A percentile compares a stretch with the other conserved stretches of the same genome.
Evolutionary conservation across 1,284 basidiomycete genomes (phyloP).

Genomic region (Mixia osmundae): DNA sequence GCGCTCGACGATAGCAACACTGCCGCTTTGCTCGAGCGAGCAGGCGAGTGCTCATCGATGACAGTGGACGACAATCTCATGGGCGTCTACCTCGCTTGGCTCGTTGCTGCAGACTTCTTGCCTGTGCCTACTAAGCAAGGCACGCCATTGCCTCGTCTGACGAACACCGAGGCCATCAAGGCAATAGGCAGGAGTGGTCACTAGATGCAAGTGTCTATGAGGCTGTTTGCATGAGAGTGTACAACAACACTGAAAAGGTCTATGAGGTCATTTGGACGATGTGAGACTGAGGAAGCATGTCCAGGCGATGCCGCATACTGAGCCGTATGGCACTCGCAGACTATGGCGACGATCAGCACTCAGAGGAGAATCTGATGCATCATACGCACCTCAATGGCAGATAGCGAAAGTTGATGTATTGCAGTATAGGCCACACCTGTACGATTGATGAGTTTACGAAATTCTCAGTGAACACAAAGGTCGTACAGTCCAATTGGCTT

Average conservation of each 20-base stretch:
- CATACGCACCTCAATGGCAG: no score
- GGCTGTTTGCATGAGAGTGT: no score
- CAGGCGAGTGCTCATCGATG: slow-evolving; percentile 25
- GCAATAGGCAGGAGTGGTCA: slow-evolving; percentile 18
- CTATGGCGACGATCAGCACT: no score
- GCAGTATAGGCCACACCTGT: slow-evolving; percentile 2
- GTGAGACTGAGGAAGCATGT: no score
- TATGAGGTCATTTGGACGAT: no score
- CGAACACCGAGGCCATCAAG: slow-evolving; percentile 12
- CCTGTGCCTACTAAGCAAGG: slow-evolving; percentile 5
- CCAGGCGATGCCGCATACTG: no score
- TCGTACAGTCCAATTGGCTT: slow-evolving; percentile 1
- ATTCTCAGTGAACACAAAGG: not conserved
- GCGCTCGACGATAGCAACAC: slow-evolving; percentile 78
- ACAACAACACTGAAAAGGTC: no score
- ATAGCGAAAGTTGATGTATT: slow-evolving; percentile 2
- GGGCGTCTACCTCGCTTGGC: slow-evolving; percentile 83
- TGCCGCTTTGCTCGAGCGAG: slow-evolving; percentile 34
- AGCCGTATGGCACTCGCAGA: no score
- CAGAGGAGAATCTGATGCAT: no score
- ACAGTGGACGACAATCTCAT: slow-evolving; percentile 57
- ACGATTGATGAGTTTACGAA: not conserved
- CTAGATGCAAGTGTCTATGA: no score
- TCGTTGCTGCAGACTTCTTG: slow-evolving; percentile 67
- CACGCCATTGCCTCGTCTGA: slow-evolving; percentile 16